Conservation (phyloP, 169 alveolate genomes). For the Cystoisospora suis region DNA sequence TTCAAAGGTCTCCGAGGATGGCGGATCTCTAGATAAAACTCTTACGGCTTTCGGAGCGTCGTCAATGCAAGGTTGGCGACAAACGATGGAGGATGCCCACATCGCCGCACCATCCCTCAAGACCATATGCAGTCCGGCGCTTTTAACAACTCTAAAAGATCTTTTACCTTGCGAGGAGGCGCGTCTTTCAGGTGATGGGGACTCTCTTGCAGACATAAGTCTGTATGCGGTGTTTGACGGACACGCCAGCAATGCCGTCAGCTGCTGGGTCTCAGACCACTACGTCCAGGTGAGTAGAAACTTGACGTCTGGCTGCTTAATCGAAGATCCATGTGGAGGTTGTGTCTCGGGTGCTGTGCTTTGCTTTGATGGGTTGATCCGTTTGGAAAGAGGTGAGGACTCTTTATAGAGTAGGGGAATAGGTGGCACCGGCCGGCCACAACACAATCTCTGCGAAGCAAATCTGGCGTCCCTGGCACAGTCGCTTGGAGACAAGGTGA, state of each 20-base stretch:
- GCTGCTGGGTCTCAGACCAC: constrained; percentile 75
- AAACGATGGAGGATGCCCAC: constrained; percentile 96
- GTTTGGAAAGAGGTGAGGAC: too few relatives aligned
- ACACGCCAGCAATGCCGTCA: constrained; percentile 97
- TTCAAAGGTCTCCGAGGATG: constrained; percentile 32
- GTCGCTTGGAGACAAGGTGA: too few relatives aligned
- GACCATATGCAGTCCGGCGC: neutral
- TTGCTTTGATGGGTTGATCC: too few relatives aligned
- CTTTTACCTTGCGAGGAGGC: too few relatives aligned
- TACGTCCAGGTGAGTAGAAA: neutral
- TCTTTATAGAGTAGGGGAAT: too few relatives aligned
- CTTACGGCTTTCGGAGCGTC: constrained; percentile 47
- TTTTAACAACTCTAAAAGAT: neutral
- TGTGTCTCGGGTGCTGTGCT: too few relatives aligned
- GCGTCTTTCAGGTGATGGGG: neutral
- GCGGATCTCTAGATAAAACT: constrained; percentile 21
- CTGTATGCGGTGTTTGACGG: constrained; percentile 98
- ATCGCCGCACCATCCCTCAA: constrained; percentile 64
- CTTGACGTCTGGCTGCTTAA: too few relatives aligned
- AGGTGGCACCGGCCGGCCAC: too few relatives aligned
- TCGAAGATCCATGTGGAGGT: too few relatives aligned
- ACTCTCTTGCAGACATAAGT: neutral
- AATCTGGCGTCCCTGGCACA: too few relatives aligned
- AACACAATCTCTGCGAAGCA: too few relatives aligned
- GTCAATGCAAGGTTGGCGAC: constrained; percentile 96